Evolutionary conservation across 345 rosid genomes (phyloP).

Genomic region (Odontarrhena argentea): DNA sequence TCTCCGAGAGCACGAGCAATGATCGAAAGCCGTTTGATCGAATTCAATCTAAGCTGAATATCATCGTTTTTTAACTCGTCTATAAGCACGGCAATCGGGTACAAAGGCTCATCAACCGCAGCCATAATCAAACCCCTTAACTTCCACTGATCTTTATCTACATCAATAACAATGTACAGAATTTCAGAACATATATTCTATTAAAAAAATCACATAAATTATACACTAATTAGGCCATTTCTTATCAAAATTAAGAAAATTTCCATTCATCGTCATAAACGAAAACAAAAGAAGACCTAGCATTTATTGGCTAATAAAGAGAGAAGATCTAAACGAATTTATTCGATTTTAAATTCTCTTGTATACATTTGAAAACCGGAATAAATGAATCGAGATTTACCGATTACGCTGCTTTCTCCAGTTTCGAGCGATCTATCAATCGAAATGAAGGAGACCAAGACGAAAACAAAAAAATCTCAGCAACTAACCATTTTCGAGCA

Average conservation of each 20-base stretch:
- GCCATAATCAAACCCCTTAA: constrained; percentile 47
- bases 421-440: constrained; percentile 13
- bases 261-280: not conserved
- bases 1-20: constrained; percentile 84
- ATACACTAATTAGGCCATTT: no score
- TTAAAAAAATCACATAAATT: no score
- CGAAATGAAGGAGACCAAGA: not conserved
- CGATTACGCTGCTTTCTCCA: constrained; percentile 20
- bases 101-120: constrained; percentile 69
- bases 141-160: not conserved
- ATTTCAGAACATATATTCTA: not conserved
- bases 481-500: not conserved
- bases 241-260: no score
- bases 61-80: constrained; percentile 84
- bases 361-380: not conserved
- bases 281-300: constrained; percentile 19
- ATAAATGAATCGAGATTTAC: constrained; percentile 26
- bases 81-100: constrained; percentile 75
- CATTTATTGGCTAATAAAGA: not conserved
- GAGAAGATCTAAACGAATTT: not conserved
- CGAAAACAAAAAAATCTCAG: not conserved
- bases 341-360: not conserved
- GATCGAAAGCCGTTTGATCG: constrained; percentile 65
- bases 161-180: not conserved
- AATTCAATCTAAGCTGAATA: constrained; percentile 72